Conservation (phyloP, 2,329 filamentous ascomycete species). For the Diaporthe longicolla region DNA sequence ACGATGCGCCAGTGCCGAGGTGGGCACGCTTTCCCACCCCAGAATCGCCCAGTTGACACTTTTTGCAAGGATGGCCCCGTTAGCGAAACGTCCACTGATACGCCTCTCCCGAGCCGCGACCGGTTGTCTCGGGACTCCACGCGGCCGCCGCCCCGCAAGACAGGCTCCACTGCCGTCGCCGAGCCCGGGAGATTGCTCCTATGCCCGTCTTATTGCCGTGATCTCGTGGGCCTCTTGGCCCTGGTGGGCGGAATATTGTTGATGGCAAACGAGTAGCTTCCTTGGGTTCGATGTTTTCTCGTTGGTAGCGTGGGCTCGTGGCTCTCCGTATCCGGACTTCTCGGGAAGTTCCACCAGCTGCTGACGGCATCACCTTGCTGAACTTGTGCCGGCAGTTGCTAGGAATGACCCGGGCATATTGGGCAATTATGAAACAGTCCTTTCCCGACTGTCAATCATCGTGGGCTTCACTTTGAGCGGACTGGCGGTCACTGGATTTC, state of each 20-base stretch:
- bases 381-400: not conserved
- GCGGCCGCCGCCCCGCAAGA: slow-evolving; percentile 14
- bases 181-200: not conserved
- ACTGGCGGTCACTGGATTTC: not conserved
- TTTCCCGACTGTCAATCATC: not conserved
- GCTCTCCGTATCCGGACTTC: not conserved
- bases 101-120: slow-evolving; percentile 18
- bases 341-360: not conserved
- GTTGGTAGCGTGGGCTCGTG: not conserved
- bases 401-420: not conserved
- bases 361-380: not conserved
- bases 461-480: not conserved
- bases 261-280: not conserved
- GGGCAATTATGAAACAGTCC: not conserved
- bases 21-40: not conserved
- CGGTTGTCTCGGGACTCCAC: slow-evolving; percentile 16
- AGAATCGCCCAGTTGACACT: not conserved
- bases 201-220: slow-evolving; percentile 26
- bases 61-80: not conserved
- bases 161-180: not conserved
- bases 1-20: slow-evolving; percentile 20
- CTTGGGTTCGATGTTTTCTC: not conserved
- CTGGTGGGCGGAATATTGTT: not conserved
- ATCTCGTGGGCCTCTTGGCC: not conserved
- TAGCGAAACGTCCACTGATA: not conserved